Evolutionary conservation across 768 basidiomycete genomes (phyloP).

Genomic region (Rubroboletus pulcherrimus): DNA sequence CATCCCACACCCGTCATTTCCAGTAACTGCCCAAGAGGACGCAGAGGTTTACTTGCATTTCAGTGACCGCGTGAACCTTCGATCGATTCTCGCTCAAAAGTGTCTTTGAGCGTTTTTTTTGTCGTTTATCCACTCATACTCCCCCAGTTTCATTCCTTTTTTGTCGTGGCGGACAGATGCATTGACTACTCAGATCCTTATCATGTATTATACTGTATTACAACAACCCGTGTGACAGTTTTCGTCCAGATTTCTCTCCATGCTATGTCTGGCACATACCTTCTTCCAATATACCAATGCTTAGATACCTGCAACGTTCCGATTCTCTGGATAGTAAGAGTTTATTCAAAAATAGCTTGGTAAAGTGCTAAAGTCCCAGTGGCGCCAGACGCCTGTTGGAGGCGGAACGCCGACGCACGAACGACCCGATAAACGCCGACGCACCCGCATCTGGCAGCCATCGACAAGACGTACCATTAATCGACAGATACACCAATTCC

Average conservation of each 20-base stretch:
- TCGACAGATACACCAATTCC: not conserved
- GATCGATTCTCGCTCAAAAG: not conserved
- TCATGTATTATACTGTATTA: constrained; percentile 1
- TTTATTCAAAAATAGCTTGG: not conserved
- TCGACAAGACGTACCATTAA: not conserved
- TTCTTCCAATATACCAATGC: not conserved
- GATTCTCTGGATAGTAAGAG: not conserved
- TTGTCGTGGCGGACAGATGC: not conserved
- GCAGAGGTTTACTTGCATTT: constrained; percentile 7
- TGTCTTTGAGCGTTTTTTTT: not conserved
- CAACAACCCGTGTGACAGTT: not conserved
- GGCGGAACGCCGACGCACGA: not conserved
- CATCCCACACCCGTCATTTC: constrained; percentile 15
- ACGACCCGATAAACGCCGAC: not conserved
- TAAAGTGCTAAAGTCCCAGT: too few species aligned
- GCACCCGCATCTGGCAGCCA: not conserved
- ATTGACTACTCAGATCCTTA: not conserved
- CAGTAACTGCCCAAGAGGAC: constrained; percentile 13
- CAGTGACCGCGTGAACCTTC: constrained; percentile 9
- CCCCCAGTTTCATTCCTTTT: not conserved
- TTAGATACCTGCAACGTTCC: not conserved
- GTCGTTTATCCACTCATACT: not conserved
- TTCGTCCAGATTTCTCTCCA: not conserved
- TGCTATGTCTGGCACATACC: not conserved
- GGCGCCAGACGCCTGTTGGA: not conserved